These are phyloP conservation scores for Apiotrichum veenhuisii DNA, from an alignment of 1,284 basidiomycete genomes.

Conservation along the genomic window DNA sequence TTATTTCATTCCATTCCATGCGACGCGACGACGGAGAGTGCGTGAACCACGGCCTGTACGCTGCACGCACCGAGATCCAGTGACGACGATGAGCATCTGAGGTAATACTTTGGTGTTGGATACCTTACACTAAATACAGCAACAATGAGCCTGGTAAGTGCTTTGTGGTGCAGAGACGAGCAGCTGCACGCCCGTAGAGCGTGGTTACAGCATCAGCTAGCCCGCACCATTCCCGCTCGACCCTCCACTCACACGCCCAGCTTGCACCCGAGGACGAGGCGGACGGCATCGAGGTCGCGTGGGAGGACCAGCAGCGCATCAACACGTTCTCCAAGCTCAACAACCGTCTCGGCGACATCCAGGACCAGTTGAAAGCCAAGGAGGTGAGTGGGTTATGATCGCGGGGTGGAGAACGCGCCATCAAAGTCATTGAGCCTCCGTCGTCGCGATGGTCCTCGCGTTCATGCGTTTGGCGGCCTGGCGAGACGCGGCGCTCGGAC, in stretches of 20 bases:
- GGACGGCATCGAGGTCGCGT: constrained; percentile 80
- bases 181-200: too few species aligned
- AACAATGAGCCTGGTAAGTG: neutral
- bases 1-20: neutral
- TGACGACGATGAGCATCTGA: neutral
- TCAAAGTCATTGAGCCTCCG: too few species aligned
- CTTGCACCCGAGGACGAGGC: constrained; percentile 56
- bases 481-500: neutral
- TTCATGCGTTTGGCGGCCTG: too few species aligned
- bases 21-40: too few species aligned
- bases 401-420: too few species aligned
- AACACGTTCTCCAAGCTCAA: constrained; percentile 91
- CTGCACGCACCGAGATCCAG: neutral
- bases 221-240: neutral
- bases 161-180: too few species aligned
- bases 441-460: too few species aligned
- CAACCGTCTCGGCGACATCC: constrained; percentile 65
- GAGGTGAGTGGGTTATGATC: constrained; percentile 66
- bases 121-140: neutral
- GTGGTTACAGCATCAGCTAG: too few species aligned
- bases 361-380: constrained; percentile 66
- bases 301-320: constrained; percentile 94
- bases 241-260: neutral
- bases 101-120: too few species aligned
- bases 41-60: too few species aligned